A percentile compares a stretch with the other conserved stretches of the same genome.
These are phyloP conservation scores for Pseudocohnilembus persalinus DNA, from an alignment of 169 alveolate genomes.

Conservation along the genomic window DNA sequence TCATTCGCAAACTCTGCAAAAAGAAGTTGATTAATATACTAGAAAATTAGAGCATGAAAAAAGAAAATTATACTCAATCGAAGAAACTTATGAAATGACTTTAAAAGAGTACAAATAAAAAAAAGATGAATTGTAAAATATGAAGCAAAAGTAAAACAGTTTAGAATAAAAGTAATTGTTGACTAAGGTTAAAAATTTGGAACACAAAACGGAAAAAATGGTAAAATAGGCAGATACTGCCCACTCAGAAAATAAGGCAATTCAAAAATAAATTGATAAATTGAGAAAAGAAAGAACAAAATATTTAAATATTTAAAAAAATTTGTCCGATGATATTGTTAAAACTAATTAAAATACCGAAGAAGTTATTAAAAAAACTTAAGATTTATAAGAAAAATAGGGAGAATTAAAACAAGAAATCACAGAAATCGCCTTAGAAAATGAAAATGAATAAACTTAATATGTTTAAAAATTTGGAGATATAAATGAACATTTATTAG, in stretches of 20 bases:
- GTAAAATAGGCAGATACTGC: slow-evolving; percentile 59
- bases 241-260: slow-evolving; percentile 46
- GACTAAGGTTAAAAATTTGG: slow-evolving; percentile 45
- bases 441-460: slow-evolving; percentile 59
- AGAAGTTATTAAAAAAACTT: slow-evolving; percentile 30
- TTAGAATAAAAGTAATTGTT: slow-evolving; percentile 40
- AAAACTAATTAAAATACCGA: slow-evolving; percentile 48
- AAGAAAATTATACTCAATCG: slow-evolving; percentile 25
- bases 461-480: not conserved
- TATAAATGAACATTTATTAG: not conserved
- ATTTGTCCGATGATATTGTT: slow-evolving; percentile 49
- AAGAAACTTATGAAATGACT: slow-evolving; percentile 52
- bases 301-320: slow-evolving; percentile 38
- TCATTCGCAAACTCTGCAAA: slow-evolving; percentile 33
- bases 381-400: slow-evolving; percentile 38
- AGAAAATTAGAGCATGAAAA: slow-evolving; percentile 62
- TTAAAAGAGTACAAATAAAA: slow-evolving; percentile 54
- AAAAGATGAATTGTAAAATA: slow-evolving; percentile 47
- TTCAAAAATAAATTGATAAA: slow-evolving; percentile 56
- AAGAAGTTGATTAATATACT: slow-evolving; percentile 55
- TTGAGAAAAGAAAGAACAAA: slow-evolving; percentile 58
- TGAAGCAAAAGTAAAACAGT: slow-evolving; percentile 36
- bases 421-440: slow-evolving; percentile 59
- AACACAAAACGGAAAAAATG: slow-evolving; percentile 55
- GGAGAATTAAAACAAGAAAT: slow-evolving; percentile 60